These are phyloP conservation scores for Volvariella volvacea DNA, from an alignment of 1,284 basidiomycete genomes.

Conservation along the genomic window DNA sequence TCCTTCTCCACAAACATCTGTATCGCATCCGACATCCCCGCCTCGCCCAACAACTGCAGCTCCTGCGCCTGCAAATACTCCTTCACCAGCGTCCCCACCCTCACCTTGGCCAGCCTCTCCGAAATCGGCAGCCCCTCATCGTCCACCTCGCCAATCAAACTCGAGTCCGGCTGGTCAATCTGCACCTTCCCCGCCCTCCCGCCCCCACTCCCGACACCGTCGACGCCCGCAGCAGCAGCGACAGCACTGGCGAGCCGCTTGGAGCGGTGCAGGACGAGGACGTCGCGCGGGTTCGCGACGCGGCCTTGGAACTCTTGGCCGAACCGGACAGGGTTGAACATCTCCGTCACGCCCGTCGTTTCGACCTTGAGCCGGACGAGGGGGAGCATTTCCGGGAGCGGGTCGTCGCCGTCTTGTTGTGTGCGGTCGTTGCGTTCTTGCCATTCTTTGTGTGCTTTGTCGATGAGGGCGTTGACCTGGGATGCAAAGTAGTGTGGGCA, in stretches of 20 bases:
- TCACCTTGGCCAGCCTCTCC: conserved; percentile 65
- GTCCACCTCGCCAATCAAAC: conserved; percentile 74
- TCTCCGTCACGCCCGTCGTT: conserved; percentile 82
- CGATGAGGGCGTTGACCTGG: conserved; percentile 78
- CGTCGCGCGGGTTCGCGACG: conserved; percentile 92
- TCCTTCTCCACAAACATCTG: conserved; percentile 95
- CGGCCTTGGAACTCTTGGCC: conserved; percentile 91
- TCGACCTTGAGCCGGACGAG: conserved; percentile 90
- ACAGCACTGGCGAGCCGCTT: conserved; percentile 47
- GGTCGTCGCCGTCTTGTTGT: conserved; percentile 61
- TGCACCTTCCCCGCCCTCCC: conserved; percentile 41
- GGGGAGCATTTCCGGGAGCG: conserved; percentile 72
- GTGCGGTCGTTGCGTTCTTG: conserved; percentile 68
- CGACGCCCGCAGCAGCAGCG: too few species aligned
- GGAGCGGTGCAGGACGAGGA: conserved; percentile 84
- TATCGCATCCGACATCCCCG: conserved; percentile 86
- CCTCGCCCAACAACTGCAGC: conserved; percentile 80
- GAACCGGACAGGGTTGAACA: conserved; percentile 94
- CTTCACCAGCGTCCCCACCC: conserved; percentile 76
- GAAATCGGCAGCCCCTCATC: conserved; percentile 56
- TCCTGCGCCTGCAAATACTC: conserved; percentile 89
- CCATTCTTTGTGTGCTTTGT: conserved; percentile 73
- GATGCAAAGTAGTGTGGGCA: background rate
- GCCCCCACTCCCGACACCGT: too few species aligned
- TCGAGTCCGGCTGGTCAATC: conserved; percentile 66